Percentiles rank a stretch among this genome's conserved stretches.
phyloP scores from a whole-genome alignment of 768 basidiomycete genomes.

The Xerocomellus amylosporus region DNA sequence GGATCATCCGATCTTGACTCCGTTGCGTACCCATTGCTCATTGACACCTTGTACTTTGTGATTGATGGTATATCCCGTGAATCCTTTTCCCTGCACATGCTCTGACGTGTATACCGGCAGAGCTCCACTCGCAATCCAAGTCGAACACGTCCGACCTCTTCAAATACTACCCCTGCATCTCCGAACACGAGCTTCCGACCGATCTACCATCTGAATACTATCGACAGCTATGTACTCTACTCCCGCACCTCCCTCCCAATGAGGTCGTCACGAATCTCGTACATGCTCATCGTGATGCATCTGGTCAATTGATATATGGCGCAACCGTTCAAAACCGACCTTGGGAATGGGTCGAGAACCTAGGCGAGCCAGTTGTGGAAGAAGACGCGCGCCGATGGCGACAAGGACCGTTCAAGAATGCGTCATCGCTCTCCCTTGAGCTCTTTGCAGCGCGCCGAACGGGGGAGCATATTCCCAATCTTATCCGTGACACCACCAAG shows the following conservation, averaged over 20 bases:
- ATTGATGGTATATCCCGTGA: constrained; percentile 56
- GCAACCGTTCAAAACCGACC: constrained; percentile 66
- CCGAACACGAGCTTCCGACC: constrained; percentile 50
- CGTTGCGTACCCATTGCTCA: constrained; percentile 58
- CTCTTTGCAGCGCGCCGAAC: constrained; percentile 64
- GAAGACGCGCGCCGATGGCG: constrained; percentile 42
- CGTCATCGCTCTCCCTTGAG: constrained; percentile 69
- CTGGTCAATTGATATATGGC: constrained; percentile 48
- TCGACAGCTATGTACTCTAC: constrained; percentile 54
- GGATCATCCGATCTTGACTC: constrained; percentile 50
- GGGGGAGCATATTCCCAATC: constrained; percentile 46
- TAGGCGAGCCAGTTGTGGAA: constrained; percentile 47
- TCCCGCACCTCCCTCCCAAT: constrained; percentile 53
- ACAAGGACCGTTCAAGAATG: constrained; percentile 57
- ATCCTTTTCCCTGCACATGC: too few species aligned
- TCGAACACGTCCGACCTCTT: constrained; percentile 54
- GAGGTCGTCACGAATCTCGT: constrained; percentile 55
- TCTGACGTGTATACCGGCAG: constrained; percentile 35
- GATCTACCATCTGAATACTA: constrained; percentile 56
- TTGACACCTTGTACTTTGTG: constrained; percentile 73
- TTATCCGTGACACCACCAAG: background rate
- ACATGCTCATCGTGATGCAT: constrained; percentile 53
- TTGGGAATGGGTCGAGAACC: constrained; percentile 85
- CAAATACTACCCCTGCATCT: constrained; percentile 55
- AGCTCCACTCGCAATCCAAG: constrained; percentile 61